phyloP scores from a whole-genome alignment of 345 rosid genomes.

The Melastoma malabathricum region DNA sequence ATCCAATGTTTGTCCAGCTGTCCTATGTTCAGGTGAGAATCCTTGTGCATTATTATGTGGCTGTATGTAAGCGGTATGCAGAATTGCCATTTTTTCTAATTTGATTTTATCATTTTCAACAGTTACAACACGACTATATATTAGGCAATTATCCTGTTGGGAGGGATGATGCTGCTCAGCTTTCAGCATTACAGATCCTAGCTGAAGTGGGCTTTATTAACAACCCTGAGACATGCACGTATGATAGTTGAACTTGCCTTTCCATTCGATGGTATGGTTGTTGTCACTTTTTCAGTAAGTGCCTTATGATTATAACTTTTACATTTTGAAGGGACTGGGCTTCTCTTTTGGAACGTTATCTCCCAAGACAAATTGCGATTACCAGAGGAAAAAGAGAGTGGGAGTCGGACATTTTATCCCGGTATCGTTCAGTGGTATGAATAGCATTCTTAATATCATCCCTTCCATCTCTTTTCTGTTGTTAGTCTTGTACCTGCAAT shows the following conservation, averaged over 20 bases:
- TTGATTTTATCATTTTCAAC: conserved; percentile 14
- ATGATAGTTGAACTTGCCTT: not conserved
- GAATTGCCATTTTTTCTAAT: conserved; percentile 5
- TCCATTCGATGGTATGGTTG: not conserved
- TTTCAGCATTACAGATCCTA: conserved; percentile 89
- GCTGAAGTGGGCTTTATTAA: conserved; percentile 80
- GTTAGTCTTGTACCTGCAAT: not conserved
- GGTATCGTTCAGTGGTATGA: conserved; percentile 65
- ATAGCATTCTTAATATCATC: not conserved
- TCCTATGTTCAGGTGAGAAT: conserved; percentile 86
- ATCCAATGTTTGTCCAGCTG: conserved; percentile 89
- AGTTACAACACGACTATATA: conserved; percentile 97
- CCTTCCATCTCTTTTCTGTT: not conserved
- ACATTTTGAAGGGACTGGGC: conserved; percentile 62
- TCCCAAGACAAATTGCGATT: conserved; percentile 91
- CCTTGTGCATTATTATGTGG: conserved; percentile 4
- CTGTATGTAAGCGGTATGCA: not conserved
- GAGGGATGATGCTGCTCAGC: conserved; percentile 95
- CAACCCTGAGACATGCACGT: conserved; percentile 89
- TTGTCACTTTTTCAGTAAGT: not conserved
- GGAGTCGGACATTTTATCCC: conserved; percentile 90
- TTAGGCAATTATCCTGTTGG: conserved; percentile 98
- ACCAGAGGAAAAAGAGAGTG: conserved; percentile 92
- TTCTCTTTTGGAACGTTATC: conserved; percentile 75
- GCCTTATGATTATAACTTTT: not conserved